Evolutionary conservation across 331 rosid genomes (phyloP).

Genomic region (Malus hybrid): DNA sequence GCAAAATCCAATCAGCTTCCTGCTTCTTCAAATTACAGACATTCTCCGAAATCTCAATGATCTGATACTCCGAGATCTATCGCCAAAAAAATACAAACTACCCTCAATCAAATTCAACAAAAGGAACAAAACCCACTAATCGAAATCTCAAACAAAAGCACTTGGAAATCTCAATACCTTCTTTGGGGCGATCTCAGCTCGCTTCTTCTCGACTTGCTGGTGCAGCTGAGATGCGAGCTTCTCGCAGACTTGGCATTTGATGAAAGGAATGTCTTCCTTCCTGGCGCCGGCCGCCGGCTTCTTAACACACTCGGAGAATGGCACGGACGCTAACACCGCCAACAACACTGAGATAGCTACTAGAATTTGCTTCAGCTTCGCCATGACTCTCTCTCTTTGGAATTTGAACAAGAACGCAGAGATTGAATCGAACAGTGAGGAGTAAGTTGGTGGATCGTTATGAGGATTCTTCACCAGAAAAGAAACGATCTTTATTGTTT

Average conservation of each 20-base stretch:
- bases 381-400: constrained; percentile 5
- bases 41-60: constrained; percentile 84
- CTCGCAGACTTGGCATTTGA: constrained; percentile 85
- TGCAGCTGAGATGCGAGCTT: constrained; percentile 58
- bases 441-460: neutral
- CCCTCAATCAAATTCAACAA: neutral
- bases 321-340: constrained; percentile 38
- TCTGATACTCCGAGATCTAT: constrained; percentile 81
- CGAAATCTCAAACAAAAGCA: constrained; percentile 7
- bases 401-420: neutral
- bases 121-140: neutral
- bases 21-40: constrained; percentile 79
- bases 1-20: constrained; percentile 88
- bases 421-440: neutral
- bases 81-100: neutral
- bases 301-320: constrained; percentile 47
- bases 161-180: constrained; percentile 37
- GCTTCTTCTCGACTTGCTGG: constrained; percentile 55
- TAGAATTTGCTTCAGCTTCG: constrained; percentile 37
- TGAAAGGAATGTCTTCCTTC: constrained; percentile 69
- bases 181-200: constrained; percentile 68
- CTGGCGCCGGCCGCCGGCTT: constrained; percentile 50
- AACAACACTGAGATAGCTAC: constrained; percentile 31
- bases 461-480: neutral
- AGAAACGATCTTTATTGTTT: neutral